A percentile compares a stretch with the other conserved stretches of the same genome.
Evolutionary conservation across 1,284 basidiomycete species (phyloP).

Genomic region (Boletus sp.): DNA sequence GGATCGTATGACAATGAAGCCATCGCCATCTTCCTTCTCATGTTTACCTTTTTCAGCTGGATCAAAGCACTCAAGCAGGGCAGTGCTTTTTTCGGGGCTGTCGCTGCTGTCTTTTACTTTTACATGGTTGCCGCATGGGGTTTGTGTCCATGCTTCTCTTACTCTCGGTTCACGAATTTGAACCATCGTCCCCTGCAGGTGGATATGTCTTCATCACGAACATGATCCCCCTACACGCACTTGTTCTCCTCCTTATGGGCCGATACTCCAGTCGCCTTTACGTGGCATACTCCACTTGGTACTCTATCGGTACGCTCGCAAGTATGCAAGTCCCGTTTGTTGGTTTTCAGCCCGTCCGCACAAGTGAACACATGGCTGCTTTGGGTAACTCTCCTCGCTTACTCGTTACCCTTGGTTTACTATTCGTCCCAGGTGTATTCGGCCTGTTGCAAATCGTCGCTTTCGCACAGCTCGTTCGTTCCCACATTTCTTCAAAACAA

Average conservation of each 20-base stretch:
- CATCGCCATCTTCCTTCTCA: constrained; percentile 99
- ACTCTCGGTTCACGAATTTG: background rate
- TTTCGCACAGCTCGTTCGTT: constrained; percentile 88
- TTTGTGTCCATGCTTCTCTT: constrained; percentile 39
- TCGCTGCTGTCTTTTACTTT: constrained; percentile 97
- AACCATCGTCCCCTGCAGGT: constrained; percentile 46
- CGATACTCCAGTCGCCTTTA: constrained; percentile 93
- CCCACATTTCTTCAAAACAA: constrained; percentile 91
- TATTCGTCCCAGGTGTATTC: constrained; percentile 72
- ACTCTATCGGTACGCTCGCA: constrained; percentile 94
- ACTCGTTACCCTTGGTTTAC: constrained; percentile 4
- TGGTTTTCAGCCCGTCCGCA: constrained; percentile 97
- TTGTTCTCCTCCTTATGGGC: constrained; percentile 97
- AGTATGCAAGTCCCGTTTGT: constrained; percentile 99
- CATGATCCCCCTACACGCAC: constrained; percentile 97
- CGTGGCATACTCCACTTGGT: constrained; percentile 97
- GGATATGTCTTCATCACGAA: constrained; percentile 99
- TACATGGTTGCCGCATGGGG: constrained; percentile 99
- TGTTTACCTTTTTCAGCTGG: constrained; percentile 99
- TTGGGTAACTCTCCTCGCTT: constrained; percentile 59
- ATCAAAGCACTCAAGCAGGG: constrained; percentile 96
- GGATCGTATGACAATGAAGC: constrained; percentile 99
- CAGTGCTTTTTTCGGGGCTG: constrained; percentile 88
- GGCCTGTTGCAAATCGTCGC: constrained; percentile 97
- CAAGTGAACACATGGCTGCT: constrained; percentile 99